A percentile compares a stretch with the other conserved stretches of the same genome.
Conservation (phyloP, 2,329 filamentous ascomycete species). For the Sordariomycetes sp. region DNA sequence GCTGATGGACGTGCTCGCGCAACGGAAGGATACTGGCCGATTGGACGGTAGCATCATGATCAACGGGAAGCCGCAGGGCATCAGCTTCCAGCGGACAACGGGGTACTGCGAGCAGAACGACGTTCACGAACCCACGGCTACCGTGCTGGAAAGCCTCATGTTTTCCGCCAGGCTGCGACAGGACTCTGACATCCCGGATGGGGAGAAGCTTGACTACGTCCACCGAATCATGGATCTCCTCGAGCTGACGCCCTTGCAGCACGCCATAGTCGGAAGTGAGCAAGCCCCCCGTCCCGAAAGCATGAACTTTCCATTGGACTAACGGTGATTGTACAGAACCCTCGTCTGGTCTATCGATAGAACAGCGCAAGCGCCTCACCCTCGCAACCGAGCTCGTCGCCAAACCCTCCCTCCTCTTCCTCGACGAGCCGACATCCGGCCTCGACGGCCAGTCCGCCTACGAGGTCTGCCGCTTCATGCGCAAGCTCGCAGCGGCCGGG, state of each 20-base stretch:
- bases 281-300: no score
- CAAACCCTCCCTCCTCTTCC: constrained; percentile 45
- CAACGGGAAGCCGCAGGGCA: constrained; percentile 56
- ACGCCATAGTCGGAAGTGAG: no score
- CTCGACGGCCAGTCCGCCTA: constrained; percentile 58
- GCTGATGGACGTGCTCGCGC: constrained; percentile 28
- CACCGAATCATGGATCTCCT: constrained; percentile 60
- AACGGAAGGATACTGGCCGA: constrained; percentile 65
- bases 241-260: constrained; percentile 18
- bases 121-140: constrained; percentile 59
- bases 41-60: constrained; percentile 65
- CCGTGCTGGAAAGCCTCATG: constrained; percentile 62
- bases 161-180: constrained; percentile 68
- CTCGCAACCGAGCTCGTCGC: constrained; percentile 49
- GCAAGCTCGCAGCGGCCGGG: constrained; percentile 51
- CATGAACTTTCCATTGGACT: no score
- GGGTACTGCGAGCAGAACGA: constrained; percentile 77
- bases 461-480: constrained; percentile 50
- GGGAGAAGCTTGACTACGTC: constrained; percentile 65
- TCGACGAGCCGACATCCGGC: constrained; percentile 51
- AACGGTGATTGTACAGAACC: constrained; percentile 27
- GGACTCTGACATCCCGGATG: constrained; percentile 43
- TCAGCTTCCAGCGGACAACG: constrained; percentile 65
- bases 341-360: constrained; percentile 36
- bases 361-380: constrained; percentile 41